Evolutionary conservation across 2,329 filamentous ascomycete genomes (phyloP).

Genomic region (Sordariomycetes sp.): DNA sequence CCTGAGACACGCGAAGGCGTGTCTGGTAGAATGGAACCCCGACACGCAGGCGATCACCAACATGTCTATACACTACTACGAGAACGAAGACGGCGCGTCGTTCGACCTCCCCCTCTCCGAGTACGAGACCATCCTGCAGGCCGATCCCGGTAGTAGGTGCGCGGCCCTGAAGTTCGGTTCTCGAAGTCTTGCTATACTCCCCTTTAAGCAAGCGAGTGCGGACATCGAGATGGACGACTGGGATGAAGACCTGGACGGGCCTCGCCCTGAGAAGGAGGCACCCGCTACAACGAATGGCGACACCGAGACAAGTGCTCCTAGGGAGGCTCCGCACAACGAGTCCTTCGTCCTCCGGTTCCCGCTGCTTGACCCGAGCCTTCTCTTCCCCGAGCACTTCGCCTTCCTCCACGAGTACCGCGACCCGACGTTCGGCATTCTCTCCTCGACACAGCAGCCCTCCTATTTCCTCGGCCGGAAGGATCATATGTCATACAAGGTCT

Average conservation of each 20-base stretch:
- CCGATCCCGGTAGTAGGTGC: constrained; percentile 87
- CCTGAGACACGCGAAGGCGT: constrained; percentile 85
- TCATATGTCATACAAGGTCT: constrained; percentile 81
- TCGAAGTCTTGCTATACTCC: constrained; percentile 83
- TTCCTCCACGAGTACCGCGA: constrained; percentile 97
- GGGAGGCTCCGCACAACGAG: constrained; percentile 61
- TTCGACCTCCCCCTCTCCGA: constrained; percentile 69
- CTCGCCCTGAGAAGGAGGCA: constrained; percentile 38
- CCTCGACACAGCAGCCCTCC: constrained; percentile 65
- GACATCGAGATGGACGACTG: constrained; percentile 89
- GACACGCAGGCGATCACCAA: constrained; percentile 70
- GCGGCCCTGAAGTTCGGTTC: constrained; percentile 87
- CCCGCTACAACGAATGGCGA: constrained; percentile 21
- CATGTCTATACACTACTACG: constrained; percentile 95
- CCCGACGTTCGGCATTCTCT: constrained; percentile 91
- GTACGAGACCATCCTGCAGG: constrained; percentile 71
- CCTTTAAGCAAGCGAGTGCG: constrained; percentile 69
- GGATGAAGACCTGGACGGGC: constrained; percentile 70
- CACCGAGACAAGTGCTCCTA: constrained; percentile 27
- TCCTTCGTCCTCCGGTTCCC: constrained; percentile 92
- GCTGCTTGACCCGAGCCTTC: constrained; percentile 74
- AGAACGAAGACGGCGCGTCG: constrained; percentile 81
- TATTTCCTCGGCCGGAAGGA: constrained; percentile 74
- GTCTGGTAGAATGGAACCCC: constrained; percentile 87
- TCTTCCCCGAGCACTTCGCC: constrained; percentile 81